Evolutionary conservation across 1,284 basidiomycete species (phyloP), one percentile per base, ranked within the genome.

Genomic region (Cryptococcus sp.): DNA sequence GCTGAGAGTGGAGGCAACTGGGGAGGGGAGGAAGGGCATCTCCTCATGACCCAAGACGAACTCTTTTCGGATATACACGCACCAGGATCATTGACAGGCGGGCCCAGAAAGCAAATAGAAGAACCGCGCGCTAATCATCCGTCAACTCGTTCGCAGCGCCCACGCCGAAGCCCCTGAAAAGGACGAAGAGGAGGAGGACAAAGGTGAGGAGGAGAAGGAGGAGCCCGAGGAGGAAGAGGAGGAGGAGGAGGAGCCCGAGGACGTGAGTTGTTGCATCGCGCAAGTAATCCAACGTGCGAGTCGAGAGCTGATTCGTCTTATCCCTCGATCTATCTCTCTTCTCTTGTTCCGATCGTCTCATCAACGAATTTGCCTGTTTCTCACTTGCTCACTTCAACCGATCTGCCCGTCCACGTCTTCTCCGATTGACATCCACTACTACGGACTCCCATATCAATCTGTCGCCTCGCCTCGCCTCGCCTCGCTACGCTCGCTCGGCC

Each of bases 211-310:
- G 56, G 81, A 80, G 35, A 79, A 79, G 57, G 79, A 80, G 66
- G 78, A 80, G 57, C 31, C 31, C 31, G 31, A 35, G 31, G 31
- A 35, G 31, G 31, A 35, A 35, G 31, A 35, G 31, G 31, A 35
- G 10, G 78, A 87, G 60, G 84, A 83, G 64, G 86, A 87, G 65
- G 89, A 90, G 66, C 88, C 89, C 23, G 89, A 91, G 77, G 90
- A 92, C 76, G 90, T 91, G 71, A 74, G 88, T 85, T 3, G 25
- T 25, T 25, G 25, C 25, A 6, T 35, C 47, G 13, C 38, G 7
- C 47, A 1, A 23, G n/a, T 42, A 42, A 25, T 8, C 23, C 20
- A 20, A 47, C 40, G 25, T 46, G 22, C 27, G 19, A n/a, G 40
- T 17, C 41, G 22, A 35, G 31, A 19, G 42, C 49, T 22, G 19